Conservation (phyloP, 1,284 basidiomycete genomes). For the Irpex rosettiformis region DNA sequence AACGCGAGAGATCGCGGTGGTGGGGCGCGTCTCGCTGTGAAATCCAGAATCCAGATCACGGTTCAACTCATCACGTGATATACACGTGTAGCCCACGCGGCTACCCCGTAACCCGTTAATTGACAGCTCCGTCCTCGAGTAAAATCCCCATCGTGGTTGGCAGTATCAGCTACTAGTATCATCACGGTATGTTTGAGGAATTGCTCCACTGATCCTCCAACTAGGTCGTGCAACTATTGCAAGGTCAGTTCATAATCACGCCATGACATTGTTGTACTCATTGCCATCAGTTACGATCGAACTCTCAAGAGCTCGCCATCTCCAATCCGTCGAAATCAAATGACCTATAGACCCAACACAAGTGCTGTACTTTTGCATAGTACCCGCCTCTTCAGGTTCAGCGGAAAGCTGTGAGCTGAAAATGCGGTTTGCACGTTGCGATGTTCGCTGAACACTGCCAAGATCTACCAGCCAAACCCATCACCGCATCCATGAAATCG, state of each 20-base stretch:
- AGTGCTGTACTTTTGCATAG: not conserved
- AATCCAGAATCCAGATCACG: too few relatives aligned
- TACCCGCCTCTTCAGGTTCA: not conserved
- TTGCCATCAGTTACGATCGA: not conserved
- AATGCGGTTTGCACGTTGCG: not conserved
- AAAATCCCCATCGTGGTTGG: too few relatives aligned
- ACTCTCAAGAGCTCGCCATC: not conserved
- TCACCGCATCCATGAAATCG: slow-evolving; percentile 1
- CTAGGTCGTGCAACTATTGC: not conserved
- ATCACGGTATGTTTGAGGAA: too few relatives aligned
- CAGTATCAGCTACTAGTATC: too few relatives aligned
- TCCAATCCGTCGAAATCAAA: too few relatives aligned
- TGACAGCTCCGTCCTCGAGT: too few relatives aligned
- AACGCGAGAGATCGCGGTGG: not conserved
- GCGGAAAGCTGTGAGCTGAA: not conserved
- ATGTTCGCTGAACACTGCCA: not conserved
- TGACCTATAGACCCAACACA: too few relatives aligned
- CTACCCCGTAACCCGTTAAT: too few relatives aligned
- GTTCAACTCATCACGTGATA: not conserved
- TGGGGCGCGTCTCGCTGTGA: not conserved
- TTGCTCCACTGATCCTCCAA: too few relatives aligned
- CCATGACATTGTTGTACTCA: not conserved
- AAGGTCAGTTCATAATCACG: not conserved
- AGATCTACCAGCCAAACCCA: not conserved
- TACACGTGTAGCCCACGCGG: slow-evolving; percentile 7